Evolutionary conservation across 2,329 filamentous ascomycete genomes (phyloP).

Genomic region (Pochonia chlamydosporia): DNA sequence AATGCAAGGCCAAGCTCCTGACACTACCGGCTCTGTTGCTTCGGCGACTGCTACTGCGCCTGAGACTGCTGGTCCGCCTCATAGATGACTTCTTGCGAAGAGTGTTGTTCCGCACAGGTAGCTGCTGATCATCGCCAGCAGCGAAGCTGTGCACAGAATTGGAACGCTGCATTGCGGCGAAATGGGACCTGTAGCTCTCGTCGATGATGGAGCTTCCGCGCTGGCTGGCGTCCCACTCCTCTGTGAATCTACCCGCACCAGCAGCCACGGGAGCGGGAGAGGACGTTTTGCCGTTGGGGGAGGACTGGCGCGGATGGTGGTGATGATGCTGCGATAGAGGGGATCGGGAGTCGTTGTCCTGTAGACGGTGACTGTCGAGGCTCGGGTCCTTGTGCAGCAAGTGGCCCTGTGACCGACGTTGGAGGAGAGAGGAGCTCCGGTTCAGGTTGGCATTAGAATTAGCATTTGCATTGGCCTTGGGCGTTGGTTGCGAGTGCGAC

Average conservation of each 20-base stretch:
- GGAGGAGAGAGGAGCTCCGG: constrained; percentile 8
- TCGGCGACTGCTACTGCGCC: constrained; percentile 71
- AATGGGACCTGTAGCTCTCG: constrained; percentile 24
- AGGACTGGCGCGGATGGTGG: constrained; percentile 16
- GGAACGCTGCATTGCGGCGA: constrained; percentile 50
- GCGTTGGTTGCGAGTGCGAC: too few species aligned
- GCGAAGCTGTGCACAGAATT: constrained; percentile 52
- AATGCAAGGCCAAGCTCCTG: constrained; percentile 68
- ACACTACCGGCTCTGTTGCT: constrained; percentile 85
- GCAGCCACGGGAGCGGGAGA: constrained; percentile 3
- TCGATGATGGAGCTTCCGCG: constrained; percentile 60
- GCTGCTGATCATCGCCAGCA: constrained; percentile 36
- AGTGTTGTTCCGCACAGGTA: constrained; percentile 56
- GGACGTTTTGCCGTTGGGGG: not conserved
- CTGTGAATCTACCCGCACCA: constrained; percentile 50
- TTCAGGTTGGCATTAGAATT: constrained; percentile 9
- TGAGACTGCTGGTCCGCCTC: constrained; percentile 66
- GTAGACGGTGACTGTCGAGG: constrained; percentile 10
- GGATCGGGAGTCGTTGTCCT: constrained; percentile 8
- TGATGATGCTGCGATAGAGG: constrained; percentile 15
- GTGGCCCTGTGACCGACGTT: constrained; percentile 2
- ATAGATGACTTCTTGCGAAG: constrained; percentile 85
- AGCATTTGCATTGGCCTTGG: too few species aligned
- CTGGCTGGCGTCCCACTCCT: constrained; percentile 66
- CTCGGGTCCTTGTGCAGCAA: constrained; percentile 9